Base-by-base conservation (phyloP, 768 basidiomycete species). In the Saitozyma podzolica region DNA sequence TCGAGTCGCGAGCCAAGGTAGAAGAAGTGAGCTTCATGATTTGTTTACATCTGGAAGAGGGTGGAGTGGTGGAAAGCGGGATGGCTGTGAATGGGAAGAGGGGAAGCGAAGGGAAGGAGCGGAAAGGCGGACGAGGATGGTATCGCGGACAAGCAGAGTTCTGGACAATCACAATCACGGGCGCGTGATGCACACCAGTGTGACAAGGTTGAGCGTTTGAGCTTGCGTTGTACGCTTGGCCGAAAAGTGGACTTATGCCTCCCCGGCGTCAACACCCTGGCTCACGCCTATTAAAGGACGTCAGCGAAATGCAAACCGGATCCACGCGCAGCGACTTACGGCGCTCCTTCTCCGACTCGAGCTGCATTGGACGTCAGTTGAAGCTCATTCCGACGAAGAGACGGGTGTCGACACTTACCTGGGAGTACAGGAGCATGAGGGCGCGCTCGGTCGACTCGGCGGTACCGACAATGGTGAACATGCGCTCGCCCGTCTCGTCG, bases 391-490 rank as follows among this genome's bases (percentile, higher is more conserved):
- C 1, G 39, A 10, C 16, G 19, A 1, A 2, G 8, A 20, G 16
- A n/a, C 7, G 2, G 52, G 1, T 7, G 13, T 29, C n/a, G n/a
- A 66, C 95, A 83, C 62, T 45, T 8, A 59, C 62, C 78, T 96
- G 95, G 75, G 95, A 93, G 82, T 98, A 99, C 65, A 99, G 85
- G 63, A 99, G 83, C 84, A 95, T 98, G 62, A 99, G 82, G 2
- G 96, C 96, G 82, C 97, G 95, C 82, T 99, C 95, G 80, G 96
- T 97, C 70, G 91, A 89, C 80, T 93, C 91, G 53, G 92, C 90
- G 11, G 92, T 92, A 59, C 96, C 96, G 52, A 96, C 85, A 78
- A 99, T 98, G 65, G 96, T 81, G 83, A 99, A 99, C 95, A 99
- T 97, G 69, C 96, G 86, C 83, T 99, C 96, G 74, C 95, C 96